Evolutionary conservation across 352 stramenopile species (phyloP), one percentile per base, ranked within the genome.

Genomic region (Phytophthora aleatoria): DNA sequence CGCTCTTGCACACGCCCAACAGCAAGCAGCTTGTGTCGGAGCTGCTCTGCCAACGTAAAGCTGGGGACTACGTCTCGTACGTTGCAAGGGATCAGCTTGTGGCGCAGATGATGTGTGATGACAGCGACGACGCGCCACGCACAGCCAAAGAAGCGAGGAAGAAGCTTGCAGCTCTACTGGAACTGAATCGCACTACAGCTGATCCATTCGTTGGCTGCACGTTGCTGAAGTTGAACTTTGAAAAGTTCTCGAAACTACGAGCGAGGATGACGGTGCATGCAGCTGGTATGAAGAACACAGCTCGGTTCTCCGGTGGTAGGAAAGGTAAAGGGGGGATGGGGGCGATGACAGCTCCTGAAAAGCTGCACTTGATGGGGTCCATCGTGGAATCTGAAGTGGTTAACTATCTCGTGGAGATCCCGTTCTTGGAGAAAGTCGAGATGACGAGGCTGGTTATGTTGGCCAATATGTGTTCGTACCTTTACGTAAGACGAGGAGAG

Each of bases 321-420:
- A 58, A 53, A 16, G 57, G 31, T 1, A 60, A 71, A 31, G 39
- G 55, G 5, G 71, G 57, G 26, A 69, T 57, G 30, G 57, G 57
- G 3, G 16, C 36, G 0, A 74, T 80, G 44, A 89, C 83, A 1
- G 67, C 68, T 0, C 67, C 77, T 0, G 83, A 92, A 52, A 87
- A 89, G 48, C 73, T 88, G 42, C 80, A 89, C 60, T 61, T 89
- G 45, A 72, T 92, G 45, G 77, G 67, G 43, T 80, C 80, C 1
- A 87, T 92, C 49, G 71, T 86, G 30, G 83, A 92, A 42, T 85
- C 80, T 24, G 80, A 92, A 56, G 74, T 90, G 30, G 76, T 87
- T 11, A 89, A 81, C 56, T 90, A 86, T 39, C 57, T 92, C 3
- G 59, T 80, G 41, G 77, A 89, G 36, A 87, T 90, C 53, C 83